Conservation (phyloP, 306 rosid species). For the Fragaria ananassa region DNA sequence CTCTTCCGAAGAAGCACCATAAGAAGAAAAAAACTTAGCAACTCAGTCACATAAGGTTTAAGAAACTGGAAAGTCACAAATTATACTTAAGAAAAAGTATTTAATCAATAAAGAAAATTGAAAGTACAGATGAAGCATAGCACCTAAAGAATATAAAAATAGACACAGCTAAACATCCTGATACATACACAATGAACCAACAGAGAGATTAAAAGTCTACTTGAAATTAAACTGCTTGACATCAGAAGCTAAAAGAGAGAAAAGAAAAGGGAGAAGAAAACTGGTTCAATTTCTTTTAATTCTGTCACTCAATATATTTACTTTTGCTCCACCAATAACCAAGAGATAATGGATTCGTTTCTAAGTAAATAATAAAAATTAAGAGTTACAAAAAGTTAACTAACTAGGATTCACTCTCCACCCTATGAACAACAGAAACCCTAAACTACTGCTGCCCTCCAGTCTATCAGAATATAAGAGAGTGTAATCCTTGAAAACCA, state of each 20-base stretch:
- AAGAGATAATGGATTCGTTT: not conserved
- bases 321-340: not conserved
- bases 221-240: not conserved
- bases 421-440: not conserved
- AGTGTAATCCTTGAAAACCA: not conserved
- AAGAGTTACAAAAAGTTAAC: too few species aligned
- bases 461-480: not conserved
- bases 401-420: not conserved
- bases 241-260: not conserved
- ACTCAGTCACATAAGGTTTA: conserved; percentile 5
- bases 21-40: not conserved
- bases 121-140: not conserved
- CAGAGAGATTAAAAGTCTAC: not conserved
- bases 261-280: not conserved
- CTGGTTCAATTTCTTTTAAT: not conserved
- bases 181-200: not conserved
- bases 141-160: not conserved
- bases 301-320: not conserved
- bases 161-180: not conserved
- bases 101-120: not conserved
- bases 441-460: not conserved
- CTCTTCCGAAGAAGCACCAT: not conserved
- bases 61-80: not conserved
- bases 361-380: not conserved
- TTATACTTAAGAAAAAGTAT: not conserved